Conservation (phyloP, 106 monocot genomes). For the Chionographis japonica region DNA sequence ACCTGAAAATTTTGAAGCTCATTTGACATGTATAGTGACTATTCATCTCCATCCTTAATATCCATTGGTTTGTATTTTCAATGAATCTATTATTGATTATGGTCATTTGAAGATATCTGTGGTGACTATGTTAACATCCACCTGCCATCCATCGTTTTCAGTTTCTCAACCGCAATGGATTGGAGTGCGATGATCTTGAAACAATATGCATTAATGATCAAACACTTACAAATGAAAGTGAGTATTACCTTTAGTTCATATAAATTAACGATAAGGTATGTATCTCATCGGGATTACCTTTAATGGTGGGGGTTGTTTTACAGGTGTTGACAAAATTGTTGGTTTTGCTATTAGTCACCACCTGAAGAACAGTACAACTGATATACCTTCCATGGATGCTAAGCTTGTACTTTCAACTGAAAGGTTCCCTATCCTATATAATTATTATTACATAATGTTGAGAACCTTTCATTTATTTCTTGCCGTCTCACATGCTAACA, state of each 20-base stretch:
- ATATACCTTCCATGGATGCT: conserved; percentile 23
- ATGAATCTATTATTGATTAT: no score
- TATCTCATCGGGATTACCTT: neutral
- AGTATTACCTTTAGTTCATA: conserved; percentile 13
- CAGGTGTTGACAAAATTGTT: conserved; percentile 75
- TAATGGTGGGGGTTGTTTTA: conserved; percentile 6
- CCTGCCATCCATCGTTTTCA: conserved; percentile 4
- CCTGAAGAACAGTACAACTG: conserved; percentile 24
- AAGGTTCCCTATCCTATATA: conserved; percentile 16
- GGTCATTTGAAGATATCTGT: no score
- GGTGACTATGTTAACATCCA: no score
- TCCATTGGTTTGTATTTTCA: no score
- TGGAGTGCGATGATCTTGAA: conserved; percentile 64
- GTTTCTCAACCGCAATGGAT: conserved; percentile 56
- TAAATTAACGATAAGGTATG: neutral
- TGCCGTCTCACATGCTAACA: neutral
- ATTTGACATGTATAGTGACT: no score
- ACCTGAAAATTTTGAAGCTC: no score
- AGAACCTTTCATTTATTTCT: neutral
- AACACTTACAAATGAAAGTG: conserved; percentile 68
- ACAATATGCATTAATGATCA: conserved; percentile 62
- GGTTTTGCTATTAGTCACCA: conserved; percentile 69
- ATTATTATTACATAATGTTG: no score
- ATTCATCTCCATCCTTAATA: no score
- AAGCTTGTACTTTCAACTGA: conserved; percentile 40